phyloP scores from a whole-genome alignment of 2,329 filamentous ascomycete genomes.

The Aspergillus vadensis region DNA sequence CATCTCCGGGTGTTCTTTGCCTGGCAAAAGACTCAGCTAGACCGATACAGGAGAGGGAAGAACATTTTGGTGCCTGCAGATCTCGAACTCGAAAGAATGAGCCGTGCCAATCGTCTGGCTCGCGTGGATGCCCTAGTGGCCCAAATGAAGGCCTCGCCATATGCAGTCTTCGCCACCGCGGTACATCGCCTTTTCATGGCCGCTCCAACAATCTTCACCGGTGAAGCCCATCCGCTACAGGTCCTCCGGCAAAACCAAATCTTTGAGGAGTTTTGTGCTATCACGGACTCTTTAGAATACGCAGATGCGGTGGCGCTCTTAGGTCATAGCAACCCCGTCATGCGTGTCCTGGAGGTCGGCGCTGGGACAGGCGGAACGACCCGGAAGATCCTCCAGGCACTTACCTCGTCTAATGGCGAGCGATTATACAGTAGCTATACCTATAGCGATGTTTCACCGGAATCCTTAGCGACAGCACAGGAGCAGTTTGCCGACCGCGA shows the following conservation, averaged over 20 bases:
- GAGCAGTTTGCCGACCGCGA: conserved; percentile 25
- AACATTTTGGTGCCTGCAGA: neutral
- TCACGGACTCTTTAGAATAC: neutral
- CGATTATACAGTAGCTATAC: conserved; percentile 23
- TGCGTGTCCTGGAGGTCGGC: neutral
- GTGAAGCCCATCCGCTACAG: neutral
- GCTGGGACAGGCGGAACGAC: conserved; percentile 12
- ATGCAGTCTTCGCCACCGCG: neutral
- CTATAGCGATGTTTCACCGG: conserved; percentile 36
- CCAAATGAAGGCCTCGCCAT: neutral
- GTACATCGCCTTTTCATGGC: neutral
- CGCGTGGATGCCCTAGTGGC: neutral
- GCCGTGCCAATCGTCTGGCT: neutral
- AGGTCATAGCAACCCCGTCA: conserved; percentile 10
- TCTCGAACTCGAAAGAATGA: neutral
- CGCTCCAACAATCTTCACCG: neutral
- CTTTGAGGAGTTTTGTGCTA: neutral
- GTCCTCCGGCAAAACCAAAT: conserved; percentile 5
- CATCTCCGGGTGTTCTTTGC: conserved; percentile 6
- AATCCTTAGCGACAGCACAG: conserved; percentile 32
- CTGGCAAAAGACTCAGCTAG: neutral
- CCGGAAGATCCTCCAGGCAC: neutral
- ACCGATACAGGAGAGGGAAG: neutral
- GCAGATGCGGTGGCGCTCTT: conserved; percentile 1
- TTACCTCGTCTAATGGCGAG: neutral